phyloP scores from a whole-genome alignment of 78 protist species.

The Polysphondylium violaceum region DNA sequence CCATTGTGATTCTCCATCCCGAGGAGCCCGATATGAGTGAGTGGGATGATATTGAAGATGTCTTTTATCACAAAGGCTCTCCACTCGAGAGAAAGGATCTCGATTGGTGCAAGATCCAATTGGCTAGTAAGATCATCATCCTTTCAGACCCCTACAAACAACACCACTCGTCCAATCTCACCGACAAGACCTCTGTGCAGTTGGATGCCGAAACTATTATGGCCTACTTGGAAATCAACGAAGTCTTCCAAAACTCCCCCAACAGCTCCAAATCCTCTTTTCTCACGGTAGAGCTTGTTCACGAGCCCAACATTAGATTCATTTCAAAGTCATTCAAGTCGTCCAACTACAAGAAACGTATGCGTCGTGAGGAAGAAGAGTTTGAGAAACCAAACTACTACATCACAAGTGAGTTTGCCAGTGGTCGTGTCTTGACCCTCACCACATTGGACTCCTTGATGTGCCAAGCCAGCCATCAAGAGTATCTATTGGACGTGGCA shows the following conservation, averaged over 20 bases:
- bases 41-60: conserved; percentile 76
- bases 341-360: background rate
- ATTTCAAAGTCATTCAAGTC: conserved; percentile 40
- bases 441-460: conserved; percentile 57
- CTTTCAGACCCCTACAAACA: conserved; percentile 63
- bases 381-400: conserved; percentile 73
- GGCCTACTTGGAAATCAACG: conserved; percentile 66
- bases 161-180: conserved; percentile 12
- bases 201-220: conserved; percentile 67
- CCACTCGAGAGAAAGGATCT: conserved; percentile 75
- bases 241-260: conserved; percentile 26
- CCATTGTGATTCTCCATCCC: conserved; percentile 67
- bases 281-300: conserved; percentile 60
- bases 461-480: conserved; percentile 73
- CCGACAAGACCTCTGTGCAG: conserved; percentile 62
- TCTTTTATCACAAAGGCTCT: conserved; percentile 37
- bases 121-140: conserved; percentile 59
- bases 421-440: conserved; percentile 38
- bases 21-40: conserved; percentile 79
- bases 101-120: conserved; percentile 20
- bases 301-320: conserved; percentile 76
- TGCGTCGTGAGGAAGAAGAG: conserved; percentile 39
- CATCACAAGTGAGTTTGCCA: conserved; percentile 69
- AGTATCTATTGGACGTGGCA: conserved; percentile 58
- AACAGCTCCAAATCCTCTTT: background rate